phyloP scores from a whole-genome alignment of 768 basidiomycete genomes.

The Termitomyces sp. region DNA sequence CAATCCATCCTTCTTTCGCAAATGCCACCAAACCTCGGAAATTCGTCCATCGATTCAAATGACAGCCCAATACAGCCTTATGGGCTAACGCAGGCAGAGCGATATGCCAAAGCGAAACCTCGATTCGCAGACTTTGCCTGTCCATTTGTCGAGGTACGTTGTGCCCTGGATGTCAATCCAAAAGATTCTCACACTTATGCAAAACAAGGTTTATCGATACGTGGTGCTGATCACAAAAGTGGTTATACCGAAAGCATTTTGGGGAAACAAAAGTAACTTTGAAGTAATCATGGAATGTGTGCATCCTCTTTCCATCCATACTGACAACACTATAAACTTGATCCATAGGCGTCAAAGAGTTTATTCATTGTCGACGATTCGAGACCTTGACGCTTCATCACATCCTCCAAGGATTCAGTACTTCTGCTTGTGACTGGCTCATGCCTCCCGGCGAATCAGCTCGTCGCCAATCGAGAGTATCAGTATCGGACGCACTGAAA shows the following conservation, averaged over 20 bases:
- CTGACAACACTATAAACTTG: neutral
- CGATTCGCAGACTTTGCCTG: slow-evolving; percentile 79
- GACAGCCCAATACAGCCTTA: slow-evolving; percentile 42
- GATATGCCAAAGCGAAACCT: slow-evolving; percentile 53
- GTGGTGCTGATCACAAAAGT: slow-evolving; percentile 56
- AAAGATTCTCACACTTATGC: neutral
- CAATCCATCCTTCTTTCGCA: slow-evolving; percentile 59
- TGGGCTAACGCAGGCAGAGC: slow-evolving; percentile 44
- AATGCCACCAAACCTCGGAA: slow-evolving; percentile 25
- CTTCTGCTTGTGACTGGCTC: slow-evolving; percentile 79
- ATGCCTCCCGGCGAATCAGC: slow-evolving; percentile 37
- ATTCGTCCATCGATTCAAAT: slow-evolving; percentile 51
- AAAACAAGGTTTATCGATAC: slow-evolving; percentile 66
- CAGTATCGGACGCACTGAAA: slow-evolving; percentile 68
- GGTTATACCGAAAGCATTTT: slow-evolving; percentile 72
- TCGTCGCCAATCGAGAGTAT: slow-evolving; percentile 41
- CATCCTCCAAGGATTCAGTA: slow-evolving; percentile 72
- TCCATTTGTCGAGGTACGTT: slow-evolving; percentile 53
- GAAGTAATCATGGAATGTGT: slow-evolving; percentile 53
- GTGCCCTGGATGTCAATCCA: neutral
- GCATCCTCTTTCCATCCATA: slow-evolving; percentile 14
- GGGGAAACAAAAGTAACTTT: slow-evolving; percentile 73
- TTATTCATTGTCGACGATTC: slow-evolving; percentile 73
- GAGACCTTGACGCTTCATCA: slow-evolving; percentile 78
- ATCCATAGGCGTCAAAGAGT: slow-evolving; percentile 61